Evolutionary conservation across 371 early-diverging fungal genomes (phyloP).

Genomic region (Blakeslea trispora): DNA sequence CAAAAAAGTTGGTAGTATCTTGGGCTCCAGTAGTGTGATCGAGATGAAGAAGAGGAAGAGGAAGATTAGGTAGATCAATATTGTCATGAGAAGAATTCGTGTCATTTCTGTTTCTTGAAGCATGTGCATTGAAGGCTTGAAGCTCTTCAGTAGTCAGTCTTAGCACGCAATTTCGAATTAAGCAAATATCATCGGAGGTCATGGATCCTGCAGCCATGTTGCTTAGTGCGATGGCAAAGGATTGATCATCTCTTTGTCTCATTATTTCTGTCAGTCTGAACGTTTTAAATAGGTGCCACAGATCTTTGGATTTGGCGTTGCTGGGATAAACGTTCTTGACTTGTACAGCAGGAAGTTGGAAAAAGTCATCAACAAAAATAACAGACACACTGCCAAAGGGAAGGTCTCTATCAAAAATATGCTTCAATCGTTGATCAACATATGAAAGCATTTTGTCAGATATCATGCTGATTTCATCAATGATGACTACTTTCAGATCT

Average conservation of each 20-base stretch:
- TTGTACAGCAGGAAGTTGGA: constrained; percentile 13
- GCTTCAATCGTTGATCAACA: neutral
- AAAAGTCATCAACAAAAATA: constrained; percentile 10
- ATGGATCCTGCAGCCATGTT: constrained; percentile 5
- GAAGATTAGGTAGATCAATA: no score
- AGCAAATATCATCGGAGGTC: no score
- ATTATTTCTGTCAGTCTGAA: constrained; percentile 9
- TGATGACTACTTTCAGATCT: constrained; percentile 1
- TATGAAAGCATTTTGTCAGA: neutral
- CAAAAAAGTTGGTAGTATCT: no score
- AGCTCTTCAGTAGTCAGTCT: no score
- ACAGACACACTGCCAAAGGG: constrained; percentile 4
- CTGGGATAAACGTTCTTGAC: neutral
- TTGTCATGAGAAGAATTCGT: no score
- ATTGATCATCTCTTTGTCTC: constrained; percentile 12
- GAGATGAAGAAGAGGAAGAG: no score
- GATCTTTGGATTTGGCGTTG: neutral
- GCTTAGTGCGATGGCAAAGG: constrained; percentile 7
- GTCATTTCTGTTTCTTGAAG: no score
- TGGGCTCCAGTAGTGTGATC: no score
- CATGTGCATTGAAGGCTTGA: no score
- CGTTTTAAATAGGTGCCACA: constrained; percentile 6
- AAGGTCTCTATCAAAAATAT: neutral
- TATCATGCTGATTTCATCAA: constrained; percentile 6
- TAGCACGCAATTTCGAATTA: no score